Evolutionary conservation across 345 rosid genomes (phyloP).

Genomic region (Sisymbrium altissimum): DNA sequence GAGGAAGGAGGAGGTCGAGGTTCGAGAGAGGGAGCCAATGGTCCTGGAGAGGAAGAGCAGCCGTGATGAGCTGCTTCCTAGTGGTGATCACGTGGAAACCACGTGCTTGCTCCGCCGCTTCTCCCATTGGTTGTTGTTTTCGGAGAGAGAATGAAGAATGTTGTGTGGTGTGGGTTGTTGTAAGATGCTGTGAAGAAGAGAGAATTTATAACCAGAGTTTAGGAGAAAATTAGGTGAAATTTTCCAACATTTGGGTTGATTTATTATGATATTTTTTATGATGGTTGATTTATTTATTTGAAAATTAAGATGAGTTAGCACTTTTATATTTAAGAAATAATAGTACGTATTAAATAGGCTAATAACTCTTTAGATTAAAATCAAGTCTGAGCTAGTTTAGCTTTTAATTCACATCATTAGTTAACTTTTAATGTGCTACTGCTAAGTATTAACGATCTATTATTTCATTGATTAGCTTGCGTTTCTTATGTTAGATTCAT

Average conservation of each 20-base stretch:
- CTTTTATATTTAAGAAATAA: neutral
- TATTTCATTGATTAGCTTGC: neutral
- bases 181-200: conserved; percentile 8
- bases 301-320: neutral
- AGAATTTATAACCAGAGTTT: conserved; percentile 17
- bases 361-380: neutral
- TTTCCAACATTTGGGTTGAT: conserved; percentile 1
- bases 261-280: neutral
- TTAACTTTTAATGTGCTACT: neutral
- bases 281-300: neutral
- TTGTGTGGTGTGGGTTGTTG: conserved; percentile 19
- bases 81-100: conserved; percentile 40
- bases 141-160: conserved; percentile 14
- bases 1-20: conserved; percentile 83
- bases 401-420: neutral
- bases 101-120: conserved; percentile 28
- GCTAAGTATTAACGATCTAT: neutral
- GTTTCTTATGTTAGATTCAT: neutral
- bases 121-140: conserved; percentile 24
- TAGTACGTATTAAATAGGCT: neutral
- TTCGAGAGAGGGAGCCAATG: conserved; percentile 87
- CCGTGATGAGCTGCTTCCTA: conserved; percentile 57
- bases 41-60: conserved; percentile 62
- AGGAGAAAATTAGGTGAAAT: conserved; percentile 15
- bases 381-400: neutral